Evolutionary conservation across 768 basidiomycete species (phyloP), one percentile per base, ranked within the genome.

Genomic region (Rhodocollybia butyracea): DNA sequence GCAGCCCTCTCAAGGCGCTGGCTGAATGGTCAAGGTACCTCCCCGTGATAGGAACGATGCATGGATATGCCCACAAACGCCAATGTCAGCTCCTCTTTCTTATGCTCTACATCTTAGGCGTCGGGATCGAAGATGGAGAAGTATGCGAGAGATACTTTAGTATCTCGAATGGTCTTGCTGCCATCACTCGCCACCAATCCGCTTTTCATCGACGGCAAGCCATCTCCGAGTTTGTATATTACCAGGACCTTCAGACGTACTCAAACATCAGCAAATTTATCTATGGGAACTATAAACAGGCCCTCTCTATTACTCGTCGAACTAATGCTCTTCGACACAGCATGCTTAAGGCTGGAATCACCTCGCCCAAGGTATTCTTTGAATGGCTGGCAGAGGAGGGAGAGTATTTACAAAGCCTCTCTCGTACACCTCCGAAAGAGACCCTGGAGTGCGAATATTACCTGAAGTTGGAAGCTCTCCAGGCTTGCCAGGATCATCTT

Each of bases 1-100:
- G 55, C 5, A 66, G 63, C 52, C 19, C 52, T 0, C 57, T 68
- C 3, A n/a, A 24, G 10, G 10, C 41, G 7, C 19, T 43, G 22
- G 41, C 41, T 43, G 8, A 7, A 7, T n/a, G 22, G n/a, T 24
- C 17, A 7, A 19, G 22, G 7, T 24, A 10, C 19, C 41, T n/a
- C 10, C 17, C 22, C 10, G 41, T 43, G 7, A 19, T 43, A 8
- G 41, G 41, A 7, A 10, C 22, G 8, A 43, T 43, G 41, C 41
- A 43, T 24, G 41, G 41, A n/a, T 24, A 43, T 24, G 41, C 19
- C 8, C 41, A 43, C 19, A 19, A 43, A 8, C 41, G 19, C 7
- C 8, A 10, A n/a, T 43, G 41, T 19, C 41, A 43, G 41, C 41
- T 43, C 7, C 22, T n/a, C 41, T 43, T n/a, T 19, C 41, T 43